These are phyloP conservation scores for Gamsiella multidivaricata DNA, from an alignment of 192 early-diverging fungal genomes.

Conservation along the genomic window DNA sequence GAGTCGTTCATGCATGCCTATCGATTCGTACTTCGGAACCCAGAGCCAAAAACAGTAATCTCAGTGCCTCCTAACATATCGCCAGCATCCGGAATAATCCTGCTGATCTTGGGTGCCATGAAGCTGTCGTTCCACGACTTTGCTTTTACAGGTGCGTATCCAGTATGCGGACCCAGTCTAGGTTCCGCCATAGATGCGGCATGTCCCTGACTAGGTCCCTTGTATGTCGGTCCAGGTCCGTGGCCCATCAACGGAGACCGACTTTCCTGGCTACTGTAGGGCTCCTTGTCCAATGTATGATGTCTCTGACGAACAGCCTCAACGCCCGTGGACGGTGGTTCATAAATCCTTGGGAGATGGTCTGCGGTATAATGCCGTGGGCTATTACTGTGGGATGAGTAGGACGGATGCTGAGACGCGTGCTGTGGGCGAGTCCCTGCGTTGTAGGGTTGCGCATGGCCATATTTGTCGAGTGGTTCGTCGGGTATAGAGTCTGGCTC, in stretches of 20 bases:
- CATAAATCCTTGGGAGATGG: conserved; percentile 39
- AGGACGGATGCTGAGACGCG: conserved; percentile 17
- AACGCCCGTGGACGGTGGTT: conserved; percentile 14
- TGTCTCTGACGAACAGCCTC: conserved; percentile 14
- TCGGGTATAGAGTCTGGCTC: conserved; percentile 52
- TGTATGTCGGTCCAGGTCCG: neutral
- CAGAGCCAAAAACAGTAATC: conserved; percentile 47
- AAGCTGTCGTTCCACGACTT: conserved; percentile 46
- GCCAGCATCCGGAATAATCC: conserved; percentile 44
- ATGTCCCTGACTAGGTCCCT: neutral
- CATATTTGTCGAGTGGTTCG: conserved; percentile 21
- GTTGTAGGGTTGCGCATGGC: conserved; percentile 2
- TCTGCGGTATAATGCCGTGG: conserved; percentile 14
- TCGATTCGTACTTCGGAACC: conserved; percentile 45
- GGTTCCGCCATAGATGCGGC: conserved; percentile 11
- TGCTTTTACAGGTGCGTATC: conserved; percentile 26
- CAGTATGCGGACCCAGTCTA: conserved; percentile 1
- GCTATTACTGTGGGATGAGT: conserved; percentile 8
- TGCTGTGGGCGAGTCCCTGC: conserved; percentile 17
- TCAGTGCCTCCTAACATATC: conserved; percentile 54
- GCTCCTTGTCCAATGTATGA: conserved; percentile 13
- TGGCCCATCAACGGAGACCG: conserved; percentile 17
- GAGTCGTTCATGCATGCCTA: too few relatives aligned
- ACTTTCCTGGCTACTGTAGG: conserved; percentile 4
- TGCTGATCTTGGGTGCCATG: conserved; percentile 31